phyloP scores from a whole-genome alignment of 2,329 filamentous ascomycete species.

The Botrytis aclada region DNA sequence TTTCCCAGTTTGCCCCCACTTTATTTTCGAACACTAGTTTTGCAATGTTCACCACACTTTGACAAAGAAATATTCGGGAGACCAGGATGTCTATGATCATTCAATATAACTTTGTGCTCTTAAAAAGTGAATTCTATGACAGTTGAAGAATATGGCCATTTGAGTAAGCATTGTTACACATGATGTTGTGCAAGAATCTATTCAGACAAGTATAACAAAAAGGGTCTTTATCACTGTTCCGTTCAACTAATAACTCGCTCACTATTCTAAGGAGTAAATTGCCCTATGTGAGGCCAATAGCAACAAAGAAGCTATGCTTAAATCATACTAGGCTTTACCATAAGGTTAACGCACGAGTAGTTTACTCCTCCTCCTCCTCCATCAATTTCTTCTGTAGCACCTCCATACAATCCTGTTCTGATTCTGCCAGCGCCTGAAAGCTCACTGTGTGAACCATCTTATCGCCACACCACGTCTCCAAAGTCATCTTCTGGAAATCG shows the following conservation, averaged over 20 bases:
- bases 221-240: too few species aligned
- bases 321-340: too few species aligned
- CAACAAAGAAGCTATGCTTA: too few species aligned
- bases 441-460: not conserved
- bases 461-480: not conserved
- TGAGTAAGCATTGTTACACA: not conserved
- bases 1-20: not conserved
- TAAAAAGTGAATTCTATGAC: not conserved
- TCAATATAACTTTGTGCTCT: not conserved
- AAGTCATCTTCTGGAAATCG: constrained; percentile 13
- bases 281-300: too few species aligned
- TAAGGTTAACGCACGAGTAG: too few species aligned
- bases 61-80: not conserved
- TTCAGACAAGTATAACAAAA: not conserved
- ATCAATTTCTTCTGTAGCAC: not conserved
- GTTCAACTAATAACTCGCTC: too few species aligned
- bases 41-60: not conserved
- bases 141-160: not conserved
- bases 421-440: constrained; percentile 10
- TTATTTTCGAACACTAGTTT: not conserved
- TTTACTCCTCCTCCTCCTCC: not conserved
- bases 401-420: not conserved
- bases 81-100: not conserved
- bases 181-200: not conserved
- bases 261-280: too few species aligned